Evolutionary conservation across 2,329 filamentous ascomycete genomes (phyloP).

Genomic region (Claviceps lovelessii): DNA sequence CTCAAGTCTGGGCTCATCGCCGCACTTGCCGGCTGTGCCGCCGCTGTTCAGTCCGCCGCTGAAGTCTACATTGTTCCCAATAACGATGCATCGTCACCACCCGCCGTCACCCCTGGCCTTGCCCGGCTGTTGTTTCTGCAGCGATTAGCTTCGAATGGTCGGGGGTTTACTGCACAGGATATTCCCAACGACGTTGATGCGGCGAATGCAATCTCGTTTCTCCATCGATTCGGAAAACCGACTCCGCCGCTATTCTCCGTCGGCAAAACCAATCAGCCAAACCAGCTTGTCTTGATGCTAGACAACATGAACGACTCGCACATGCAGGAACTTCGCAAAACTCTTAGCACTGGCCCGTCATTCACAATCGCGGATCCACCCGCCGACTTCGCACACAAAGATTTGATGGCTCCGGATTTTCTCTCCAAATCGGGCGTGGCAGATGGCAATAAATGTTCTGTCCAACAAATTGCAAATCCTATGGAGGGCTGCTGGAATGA

Average conservation of each 20-base stretch:
- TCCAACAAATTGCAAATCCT: slow-evolving; percentile 27
- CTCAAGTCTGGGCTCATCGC: slow-evolving; percentile 25
- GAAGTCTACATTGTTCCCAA: slow-evolving; percentile 39
- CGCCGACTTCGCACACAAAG: slow-evolving; percentile 26
- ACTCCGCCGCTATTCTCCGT: slow-evolving; percentile 35
- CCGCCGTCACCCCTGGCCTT: slow-evolving; percentile 36
- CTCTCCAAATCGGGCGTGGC: slow-evolving; percentile 22
- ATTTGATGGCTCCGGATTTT: slow-evolving; percentile 28
- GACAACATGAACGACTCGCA: slow-evolving; percentile 38
- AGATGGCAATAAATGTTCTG: slow-evolving; percentile 22
- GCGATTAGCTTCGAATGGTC: slow-evolving; percentile 33
- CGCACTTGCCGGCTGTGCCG: slow-evolving; percentile 23
- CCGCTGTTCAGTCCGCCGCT: slow-evolving; percentile 27
- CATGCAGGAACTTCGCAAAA: slow-evolving; percentile 28
- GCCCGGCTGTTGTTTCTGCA: slow-evolving; percentile 45
- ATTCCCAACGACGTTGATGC: slow-evolving; percentile 25
- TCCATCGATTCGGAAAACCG: slow-evolving; percentile 46
- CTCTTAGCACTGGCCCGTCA: slow-evolving; percentile 23
- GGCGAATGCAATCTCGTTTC: slow-evolving; percentile 37
- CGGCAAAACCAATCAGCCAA: slow-evolving; percentile 19
- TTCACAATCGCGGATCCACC: slow-evolving; percentile 37
- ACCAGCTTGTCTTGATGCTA: slow-evolving; percentile 45
- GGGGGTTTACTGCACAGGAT: slow-evolving; percentile 33
- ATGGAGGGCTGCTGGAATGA: slow-evolving; percentile 32
- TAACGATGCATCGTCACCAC: slow-evolving; percentile 17